phyloP scores from a whole-genome alignment of 2,329 filamentous ascomycete genomes.

The Sclerotinia minor region DNA sequence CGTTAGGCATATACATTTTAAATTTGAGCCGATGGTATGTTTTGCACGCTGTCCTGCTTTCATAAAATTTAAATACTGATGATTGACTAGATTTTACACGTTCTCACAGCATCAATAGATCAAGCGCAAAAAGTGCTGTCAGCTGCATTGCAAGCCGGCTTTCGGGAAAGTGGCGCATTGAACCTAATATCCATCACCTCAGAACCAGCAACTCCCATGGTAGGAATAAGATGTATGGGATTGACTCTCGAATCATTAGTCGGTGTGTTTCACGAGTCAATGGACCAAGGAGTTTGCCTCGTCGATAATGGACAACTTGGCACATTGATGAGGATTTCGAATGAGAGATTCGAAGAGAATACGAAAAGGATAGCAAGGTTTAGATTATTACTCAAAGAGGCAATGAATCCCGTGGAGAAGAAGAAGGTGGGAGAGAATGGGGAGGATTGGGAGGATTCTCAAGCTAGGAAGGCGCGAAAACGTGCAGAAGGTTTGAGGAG shows the following conservation, averaged over 20 bases:
- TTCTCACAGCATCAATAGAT: slow-evolving; percentile 72
- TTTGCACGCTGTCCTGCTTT: background rate
- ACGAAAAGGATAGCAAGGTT: slow-evolving; percentile 67
- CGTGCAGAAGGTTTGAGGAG: slow-evolving; percentile 57
- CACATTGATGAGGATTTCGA: slow-evolving; percentile 67
- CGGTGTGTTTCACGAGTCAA: slow-evolving; percentile 51
- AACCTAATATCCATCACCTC: slow-evolving; percentile 51
- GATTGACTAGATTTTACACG: slow-evolving; percentile 73
- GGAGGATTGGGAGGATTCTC: slow-evolving; percentile 56
- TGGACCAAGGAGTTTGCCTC: slow-evolving; percentile 48
- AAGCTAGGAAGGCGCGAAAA: slow-evolving; percentile 55
- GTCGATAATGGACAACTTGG: slow-evolving; percentile 68
- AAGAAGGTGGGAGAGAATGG: slow-evolving; percentile 42
- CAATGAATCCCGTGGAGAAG: slow-evolving; percentile 29
- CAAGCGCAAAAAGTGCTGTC: slow-evolving; percentile 75
- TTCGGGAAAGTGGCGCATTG: slow-evolving; percentile 85
- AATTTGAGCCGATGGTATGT: slow-evolving; percentile 91
- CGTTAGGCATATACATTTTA: slow-evolving; percentile 71
- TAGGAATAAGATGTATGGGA: slow-evolving; percentile 82
- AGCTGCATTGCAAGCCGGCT: slow-evolving; percentile 77
- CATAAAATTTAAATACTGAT: background rate
- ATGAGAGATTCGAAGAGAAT: slow-evolving; percentile 73
- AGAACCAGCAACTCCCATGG: slow-evolving; percentile 61
- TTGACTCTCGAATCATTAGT: slow-evolving; percentile 80
- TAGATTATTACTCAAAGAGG: slow-evolving; percentile 44